phyloP scores from a whole-genome alignment of 345 rosid species.

The Eucalyptus guilfoylei region DNA sequence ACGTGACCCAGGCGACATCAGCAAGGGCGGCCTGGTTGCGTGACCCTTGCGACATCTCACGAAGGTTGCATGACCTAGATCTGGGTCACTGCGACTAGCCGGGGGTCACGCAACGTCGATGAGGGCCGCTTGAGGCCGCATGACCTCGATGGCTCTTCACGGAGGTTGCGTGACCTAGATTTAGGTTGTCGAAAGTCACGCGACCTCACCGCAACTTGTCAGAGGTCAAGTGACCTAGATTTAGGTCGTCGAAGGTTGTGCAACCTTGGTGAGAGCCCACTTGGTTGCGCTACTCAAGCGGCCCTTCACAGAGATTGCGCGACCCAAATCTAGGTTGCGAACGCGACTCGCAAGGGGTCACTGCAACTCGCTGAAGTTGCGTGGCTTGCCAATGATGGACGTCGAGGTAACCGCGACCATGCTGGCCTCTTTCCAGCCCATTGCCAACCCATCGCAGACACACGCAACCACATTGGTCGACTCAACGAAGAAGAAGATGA shows the following conservation, averaged over 20 bases:
- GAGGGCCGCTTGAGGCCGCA: fast-evolving
- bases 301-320: fast-evolving
- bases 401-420: fast-evolving
- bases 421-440: fast-evolving
- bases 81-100: fast-evolving
- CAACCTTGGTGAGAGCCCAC: fast-evolving
- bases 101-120: too few species aligned
- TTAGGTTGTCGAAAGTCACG: fast-evolving
- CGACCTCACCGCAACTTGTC: fast-evolving
- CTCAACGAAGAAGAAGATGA: too few species aligned
- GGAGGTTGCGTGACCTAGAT: too few species aligned
- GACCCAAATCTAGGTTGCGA: too few species aligned
- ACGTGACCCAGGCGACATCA: fast-evolving
- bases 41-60: too few species aligned
- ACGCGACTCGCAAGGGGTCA: too few species aligned
- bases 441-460: too few species aligned
- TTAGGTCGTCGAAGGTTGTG: fast-evolving
- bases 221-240: fast-evolving
- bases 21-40: fast-evolving
- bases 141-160: too few species aligned
- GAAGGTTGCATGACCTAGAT: fast-evolving
- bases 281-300: fast-evolving
- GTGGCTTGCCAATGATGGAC: fast-evolving
- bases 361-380: fast-evolving
- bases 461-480: too few species aligned